Conservation (phyloP, 495 filamentous ascomycete species). For the Tuber indicum region DNA sequence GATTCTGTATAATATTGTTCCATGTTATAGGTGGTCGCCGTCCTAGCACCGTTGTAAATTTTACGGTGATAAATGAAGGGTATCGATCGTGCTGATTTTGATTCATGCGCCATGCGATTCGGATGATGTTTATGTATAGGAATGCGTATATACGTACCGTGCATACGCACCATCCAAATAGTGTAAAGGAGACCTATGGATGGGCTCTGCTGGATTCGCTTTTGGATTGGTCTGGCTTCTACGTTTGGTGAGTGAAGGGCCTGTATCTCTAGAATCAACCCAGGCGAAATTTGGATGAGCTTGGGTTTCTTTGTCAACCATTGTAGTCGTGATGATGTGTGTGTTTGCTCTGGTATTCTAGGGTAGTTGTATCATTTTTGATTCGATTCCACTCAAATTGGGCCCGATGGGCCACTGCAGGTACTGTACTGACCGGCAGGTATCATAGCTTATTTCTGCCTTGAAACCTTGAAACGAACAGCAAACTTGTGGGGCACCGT, state of each 20-base stretch:
- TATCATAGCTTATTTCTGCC: background rate
- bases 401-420: background rate
- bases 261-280: background rate
- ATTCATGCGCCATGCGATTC: constrained; percentile 2
- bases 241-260: background rate
- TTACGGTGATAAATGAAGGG: background rate
- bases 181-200: background rate
- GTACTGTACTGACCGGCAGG: background rate
- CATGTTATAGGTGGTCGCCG: no score
- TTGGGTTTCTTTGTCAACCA: background rate
- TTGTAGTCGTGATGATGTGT: background rate
- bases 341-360: background rate
- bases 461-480: background rate
- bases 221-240: background rate
- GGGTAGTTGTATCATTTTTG: background rate
- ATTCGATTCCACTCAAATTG: background rate
- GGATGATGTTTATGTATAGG: background rate
- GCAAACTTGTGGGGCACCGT: background rate
- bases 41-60: background rate
- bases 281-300: background rate
- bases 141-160: background rate
- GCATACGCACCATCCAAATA: background rate
- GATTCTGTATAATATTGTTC: background rate
- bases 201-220: background rate
- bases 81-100: background rate